Base-by-base conservation (phyloP, 495 filamentous ascomycete genomes). In the Talaromyces nanjingensis region DNA sequence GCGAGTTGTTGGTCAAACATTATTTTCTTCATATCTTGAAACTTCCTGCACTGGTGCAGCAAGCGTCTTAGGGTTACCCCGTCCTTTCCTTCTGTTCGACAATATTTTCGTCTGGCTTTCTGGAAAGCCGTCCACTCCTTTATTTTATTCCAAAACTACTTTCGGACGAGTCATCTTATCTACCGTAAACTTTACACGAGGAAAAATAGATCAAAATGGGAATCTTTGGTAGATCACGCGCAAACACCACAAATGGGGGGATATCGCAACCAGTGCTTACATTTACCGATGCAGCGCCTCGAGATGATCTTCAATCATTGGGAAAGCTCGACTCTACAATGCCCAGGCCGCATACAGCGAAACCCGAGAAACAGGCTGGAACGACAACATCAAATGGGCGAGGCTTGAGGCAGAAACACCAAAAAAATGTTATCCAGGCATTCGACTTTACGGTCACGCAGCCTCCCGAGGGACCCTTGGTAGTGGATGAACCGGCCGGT, bases 81-180 rank as follows among this genome's bases (percentile, higher is more conserved):
- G 63, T 63, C 45, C 24, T 64, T 65, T 67, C 65, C 59, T 65
- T 60, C 60, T 62, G 24, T 61, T 65, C 14, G n/a, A 58, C 24
- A 56, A 61, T 62, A 65, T 72, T 57, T 67, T 65, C 66, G 63
- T 67, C 45, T 67, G 69, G 77, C 69, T 75, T 77, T 81, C 76
- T 75, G 77, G 79, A 81, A 81, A 76, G 76, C 75, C 69, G 73
- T 81, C 76, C 78, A 68, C 73, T 79, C 75, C 53, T 78, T 81
- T 72, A 37, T 63, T 63, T 47, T 45, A 45, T 63, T 24, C 6
- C 6, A 31, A 25, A 14, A 29, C 1, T 12, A 56, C 29, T 18
- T 20, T 63, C 62, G 7, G 27, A 62, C 12, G 53, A 61, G 18
- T 4, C n/a, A 20, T 49, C n/a, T 39, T 55, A 24, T 25, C n/a